Base-by-base conservation (phyloP, 148 eudicot genomes). In the Fallopia convolvulus region DNA sequence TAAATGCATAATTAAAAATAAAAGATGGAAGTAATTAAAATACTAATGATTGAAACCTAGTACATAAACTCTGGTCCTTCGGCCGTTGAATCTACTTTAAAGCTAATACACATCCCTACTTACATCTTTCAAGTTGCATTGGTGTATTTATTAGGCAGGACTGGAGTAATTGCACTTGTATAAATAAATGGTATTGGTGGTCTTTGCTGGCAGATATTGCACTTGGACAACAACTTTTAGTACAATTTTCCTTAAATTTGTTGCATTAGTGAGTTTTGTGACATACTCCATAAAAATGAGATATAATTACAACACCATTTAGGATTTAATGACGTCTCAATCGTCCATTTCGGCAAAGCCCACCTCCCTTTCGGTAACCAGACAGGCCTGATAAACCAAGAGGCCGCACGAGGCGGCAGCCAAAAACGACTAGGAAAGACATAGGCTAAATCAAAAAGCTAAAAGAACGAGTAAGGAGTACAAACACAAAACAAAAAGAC, bases 41-140 rank as follows among this genome's bases (percentile, higher is more conserved):
- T 15, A 15, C 23, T 39, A 17, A 68, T 68, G 72, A 68, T 14
- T 68, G 72, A 32, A 66, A 68, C 72, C 72, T 68, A 68, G 72
- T 68, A 33, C 3, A 68, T 21, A 68, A 68, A 68, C 6, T 33
- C 21, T 68, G n/a, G 5, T 20, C 33, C 18, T 66, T 66, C 4
- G 41, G 72, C n/a, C 44, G 42, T 66, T 14, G 42, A 2, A 14
- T 14, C 10, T 8, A 66, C 7, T 68, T 68, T 7, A 68, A 39
- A 9, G 15, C 70, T 63, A 55, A 55, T 55, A 55, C 61, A 2
- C 9, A 40, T 61, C 68, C 11, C 58, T n/a, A 52, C 58, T 2
- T 52, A 17, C 6, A 14, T 15, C 6, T 30, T 63, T 63, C 70
- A 63, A 30, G 70, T 63, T 26, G 70, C 39, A 11, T 18, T 63